phyloP scores from a whole-genome alignment of 371 early-diverging fungal species.

The Choanephora cucurbitarum region DNA sequence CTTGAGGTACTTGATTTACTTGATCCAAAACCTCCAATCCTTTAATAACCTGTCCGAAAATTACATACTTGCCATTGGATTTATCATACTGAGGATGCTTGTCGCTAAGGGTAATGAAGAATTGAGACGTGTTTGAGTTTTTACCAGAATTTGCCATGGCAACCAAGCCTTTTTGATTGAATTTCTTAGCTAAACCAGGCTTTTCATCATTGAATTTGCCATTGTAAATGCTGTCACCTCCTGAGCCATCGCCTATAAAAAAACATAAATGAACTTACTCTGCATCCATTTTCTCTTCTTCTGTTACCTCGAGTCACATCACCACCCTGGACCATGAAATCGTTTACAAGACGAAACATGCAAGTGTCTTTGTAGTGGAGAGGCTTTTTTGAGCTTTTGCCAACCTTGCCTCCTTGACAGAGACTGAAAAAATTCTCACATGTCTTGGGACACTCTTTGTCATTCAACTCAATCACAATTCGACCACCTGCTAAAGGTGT shows the following conservation, averaged over 20 bases:
- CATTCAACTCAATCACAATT: constrained; percentile 49
- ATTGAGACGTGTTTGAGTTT: constrained; percentile 86
- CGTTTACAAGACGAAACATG: constrained; percentile 60
- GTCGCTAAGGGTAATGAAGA: constrained; percentile 69
- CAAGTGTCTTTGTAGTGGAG: constrained; percentile 50
- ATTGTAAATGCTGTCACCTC: constrained; percentile 73
- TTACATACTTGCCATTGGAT: constrained; percentile 77
- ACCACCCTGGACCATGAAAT: constrained; percentile 82
- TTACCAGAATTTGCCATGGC: constrained; percentile 86
- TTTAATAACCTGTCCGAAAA: constrained; percentile 73
- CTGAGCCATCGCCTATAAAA: constrained; percentile 67
- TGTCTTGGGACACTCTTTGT: constrained; percentile 63
- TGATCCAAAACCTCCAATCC: constrained; percentile 47
- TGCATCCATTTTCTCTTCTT: no score
- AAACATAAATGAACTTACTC: no score
- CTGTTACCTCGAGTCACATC: constrained; percentile 67
- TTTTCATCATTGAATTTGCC: constrained; percentile 77
- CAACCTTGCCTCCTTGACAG: constrained; percentile 53
- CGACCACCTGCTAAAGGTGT: constrained; percentile 49
- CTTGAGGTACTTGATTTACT: constrained; percentile 42
- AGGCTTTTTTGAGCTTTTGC: constrained; percentile 56
- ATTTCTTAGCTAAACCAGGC: constrained; percentile 53
- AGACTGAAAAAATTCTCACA: constrained; percentile 61
- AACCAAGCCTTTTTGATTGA: constrained; percentile 54
- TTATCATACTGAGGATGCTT: constrained; percentile 50